A percentile compares a stretch with the other conserved stretches of the same genome.
phyloP scores from a whole-genome alignment of 257 asterid genomes.

The Asclepias syriaca region DNA sequence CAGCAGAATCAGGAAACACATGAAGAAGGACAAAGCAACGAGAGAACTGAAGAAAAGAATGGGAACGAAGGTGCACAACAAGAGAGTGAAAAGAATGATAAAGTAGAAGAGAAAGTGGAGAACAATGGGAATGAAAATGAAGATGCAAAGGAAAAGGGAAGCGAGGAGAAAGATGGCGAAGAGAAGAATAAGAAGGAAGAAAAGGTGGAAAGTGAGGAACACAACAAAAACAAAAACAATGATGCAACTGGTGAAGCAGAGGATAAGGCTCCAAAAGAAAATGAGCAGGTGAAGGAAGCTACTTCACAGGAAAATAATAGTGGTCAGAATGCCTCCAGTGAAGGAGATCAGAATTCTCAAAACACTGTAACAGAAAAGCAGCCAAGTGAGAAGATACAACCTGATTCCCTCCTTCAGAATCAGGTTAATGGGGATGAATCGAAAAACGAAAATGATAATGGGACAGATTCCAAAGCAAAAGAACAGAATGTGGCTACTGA shows the following conservation, averaged over 20 bases:
- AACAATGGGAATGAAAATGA: slow-evolving; percentile 10
- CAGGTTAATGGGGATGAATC: slow-evolving; percentile 11
- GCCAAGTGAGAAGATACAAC: slow-evolving; percentile 19
- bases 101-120: slow-evolving; percentile 12
- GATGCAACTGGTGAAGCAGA: slow-evolving; percentile 31
- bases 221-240: slow-evolving; percentile 22
- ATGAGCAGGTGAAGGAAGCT: slow-evolving; percentile 25
- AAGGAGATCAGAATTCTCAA: slow-evolving; percentile 25
- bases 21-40: slow-evolving; percentile 9
- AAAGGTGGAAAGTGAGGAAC: slow-evolving; percentile 19
- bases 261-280: slow-evolving; percentile 24
- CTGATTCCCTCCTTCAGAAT: slow-evolving; percentile 7
- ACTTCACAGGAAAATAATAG: slow-evolving; percentile 18
- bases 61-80: slow-evolving; percentile 13
- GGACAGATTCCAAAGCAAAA: slow-evolving; percentile 17
- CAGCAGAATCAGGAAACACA: slow-evolving; percentile 7
- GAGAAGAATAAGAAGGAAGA: slow-evolving; percentile 27
- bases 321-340: slow-evolving; percentile 21
- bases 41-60: slow-evolving; percentile 4
- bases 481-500: slow-evolving; percentile 16
- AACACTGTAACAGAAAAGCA: slow-evolving; percentile 24
- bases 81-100: slow-evolving; percentile 14
- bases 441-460: slow-evolving; percentile 18
- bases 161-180: slow-evolving; percentile 13
- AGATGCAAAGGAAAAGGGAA: slow-evolving; percentile 3